Evolutionary conservation across 257 asterid species (phyloP).

Genomic region (Vinca minor): DNA sequence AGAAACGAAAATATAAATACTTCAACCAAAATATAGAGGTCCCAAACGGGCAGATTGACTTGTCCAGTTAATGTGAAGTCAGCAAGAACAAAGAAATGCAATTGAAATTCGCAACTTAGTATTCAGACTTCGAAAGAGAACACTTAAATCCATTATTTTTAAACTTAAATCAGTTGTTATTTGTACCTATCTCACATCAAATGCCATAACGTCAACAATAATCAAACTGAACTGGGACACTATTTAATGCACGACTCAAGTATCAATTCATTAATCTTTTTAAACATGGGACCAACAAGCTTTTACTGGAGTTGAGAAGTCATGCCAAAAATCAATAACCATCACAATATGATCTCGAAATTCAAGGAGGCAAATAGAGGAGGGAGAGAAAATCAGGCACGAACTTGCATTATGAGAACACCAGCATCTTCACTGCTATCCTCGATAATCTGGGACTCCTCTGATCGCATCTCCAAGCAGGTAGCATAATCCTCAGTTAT

Average conservation of each 20-base stretch:
- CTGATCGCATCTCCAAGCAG: slow-evolving; percentile 88
- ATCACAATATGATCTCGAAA: background rate
- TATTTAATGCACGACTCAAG: background rate
- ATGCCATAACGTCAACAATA: background rate
- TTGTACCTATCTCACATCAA: background rate
- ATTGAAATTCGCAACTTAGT: background rate
- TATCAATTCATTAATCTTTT: background rate
- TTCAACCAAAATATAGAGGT: too few relatives aligned
- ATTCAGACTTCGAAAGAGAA: too few relatives aligned
- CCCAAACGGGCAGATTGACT: too few relatives aligned
- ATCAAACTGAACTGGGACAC: background rate
- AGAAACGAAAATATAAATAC: too few relatives aligned
- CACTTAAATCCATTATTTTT: background rate
- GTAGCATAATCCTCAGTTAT: slow-evolving; percentile 93
- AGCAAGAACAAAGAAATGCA: background rate
- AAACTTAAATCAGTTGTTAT: background rate
- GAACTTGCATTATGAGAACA: slow-evolving; percentile 82
- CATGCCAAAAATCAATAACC: background rate
- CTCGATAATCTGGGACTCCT: slow-evolving; percentile 70
- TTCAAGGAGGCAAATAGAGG: background rate
- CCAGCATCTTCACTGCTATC: slow-evolving; percentile 82
- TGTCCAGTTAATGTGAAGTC: too few relatives aligned
- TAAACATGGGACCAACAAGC: background rate
- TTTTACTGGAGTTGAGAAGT: background rate
- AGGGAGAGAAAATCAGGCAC: slow-evolving; percentile 18